A percentile compares a stretch with the other conserved stretches of the same genome.
Evolutionary conservation across 2,329 filamentous ascomycete species (phyloP).

Genomic region (Botrytis fabae): DNA sequence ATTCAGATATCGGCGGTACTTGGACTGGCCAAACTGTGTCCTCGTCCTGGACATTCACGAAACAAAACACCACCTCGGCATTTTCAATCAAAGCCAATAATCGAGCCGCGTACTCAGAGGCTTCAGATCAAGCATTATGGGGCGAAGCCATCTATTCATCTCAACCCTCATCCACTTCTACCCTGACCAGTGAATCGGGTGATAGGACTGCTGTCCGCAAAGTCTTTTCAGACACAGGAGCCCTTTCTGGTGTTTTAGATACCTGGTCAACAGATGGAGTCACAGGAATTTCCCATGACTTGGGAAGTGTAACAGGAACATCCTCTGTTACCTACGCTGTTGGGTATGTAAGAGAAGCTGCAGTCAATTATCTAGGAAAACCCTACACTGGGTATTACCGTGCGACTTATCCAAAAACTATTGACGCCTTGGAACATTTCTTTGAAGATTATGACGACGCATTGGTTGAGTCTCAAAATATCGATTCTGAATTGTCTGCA

Average conservation of each 20-base stretch:
- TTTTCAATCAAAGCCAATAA: slow-evolving; percentile 23
- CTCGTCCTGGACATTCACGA: slow-evolving; percentile 25
- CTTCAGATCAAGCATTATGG: slow-evolving; percentile 25
- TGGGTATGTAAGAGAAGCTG: slow-evolving; percentile 26
- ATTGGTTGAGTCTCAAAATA: slow-evolving; percentile 2
- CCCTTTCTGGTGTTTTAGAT: slow-evolving; percentile 48
- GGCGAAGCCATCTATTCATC: slow-evolving; percentile 24
- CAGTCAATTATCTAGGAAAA: slow-evolving; percentile 30
- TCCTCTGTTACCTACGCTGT: slow-evolving; percentile 27
- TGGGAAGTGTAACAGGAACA: slow-evolving; percentile 47
- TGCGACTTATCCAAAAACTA: slow-evolving; percentile 21
- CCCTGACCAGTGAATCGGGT: slow-evolving; percentile 24
- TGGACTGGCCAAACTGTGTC: slow-evolving; percentile 39
- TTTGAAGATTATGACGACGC: slow-evolving; percentile 26
- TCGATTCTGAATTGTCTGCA: slow-evolving; percentile 21
- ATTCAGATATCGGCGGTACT: slow-evolving; percentile 41
- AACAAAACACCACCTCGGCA: slow-evolving; percentile 20
- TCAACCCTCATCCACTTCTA: slow-evolving; percentile 19
- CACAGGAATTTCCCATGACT: slow-evolving; percentile 52
- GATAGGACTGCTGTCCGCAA: slow-evolving; percentile 45
- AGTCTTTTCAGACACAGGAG: slow-evolving; percentile 47
- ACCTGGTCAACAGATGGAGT: slow-evolving; percentile 47
- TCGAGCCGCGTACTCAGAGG: slow-evolving; percentile 20
- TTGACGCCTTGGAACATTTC: slow-evolving; percentile 26
- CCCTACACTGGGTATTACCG: slow-evolving; percentile 28